Base-by-base conservation (phyloP, 352 stramenopile species). In the Phytophthora ramorum region DNA sequence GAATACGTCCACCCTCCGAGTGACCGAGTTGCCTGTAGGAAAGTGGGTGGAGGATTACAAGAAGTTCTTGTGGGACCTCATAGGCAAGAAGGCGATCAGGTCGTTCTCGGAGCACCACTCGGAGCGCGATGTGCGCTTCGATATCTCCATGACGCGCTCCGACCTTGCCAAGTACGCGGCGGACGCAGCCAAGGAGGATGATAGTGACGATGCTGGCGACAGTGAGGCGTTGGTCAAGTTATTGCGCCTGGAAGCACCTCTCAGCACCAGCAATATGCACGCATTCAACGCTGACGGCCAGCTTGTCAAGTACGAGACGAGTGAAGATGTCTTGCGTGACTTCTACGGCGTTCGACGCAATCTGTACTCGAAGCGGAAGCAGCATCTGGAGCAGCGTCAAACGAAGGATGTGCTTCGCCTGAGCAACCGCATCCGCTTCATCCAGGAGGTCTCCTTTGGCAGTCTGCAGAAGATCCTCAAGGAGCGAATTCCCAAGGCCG, bases 41-140 rank as follows among this genome's bases (percentile, higher is more conserved):
- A 97, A 91, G 59, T 99, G 97, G 97, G 99, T 98, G 3, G 97
- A 99, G 60, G 96, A 99, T 74, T 99, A 99, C 86, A 99, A 99
- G 77, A 85, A 90, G 41, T 93, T 98, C 20, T 68, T 99, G 26
- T 98, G 98, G 78, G 87, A 91, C 10, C 80, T 99, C 28, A 75
- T 96, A 20, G 83, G 71, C 26, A 92, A 97, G 53, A 94, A 95
- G 52, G 78, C 69, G 7, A 92, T 97, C 40, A 76, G 76, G 14
- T 89, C 83, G 10, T 99, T 99, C 77, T 93, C 90, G 12, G 97
- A 99, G 75, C 97, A 99, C 75, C 97, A 99, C 73, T 99, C 97
- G 10, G 97, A 99, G 47, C 81, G 77, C 10, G 84, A 93, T 44
- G 87, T 96, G 55, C 80, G 87, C 10, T 96, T 96, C 47, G 83